These are phyloP conservation scores for Backusella australiensis DNA, from an alignment of 192 early-diverging fungal species.

Conservation along the genomic window DNA sequence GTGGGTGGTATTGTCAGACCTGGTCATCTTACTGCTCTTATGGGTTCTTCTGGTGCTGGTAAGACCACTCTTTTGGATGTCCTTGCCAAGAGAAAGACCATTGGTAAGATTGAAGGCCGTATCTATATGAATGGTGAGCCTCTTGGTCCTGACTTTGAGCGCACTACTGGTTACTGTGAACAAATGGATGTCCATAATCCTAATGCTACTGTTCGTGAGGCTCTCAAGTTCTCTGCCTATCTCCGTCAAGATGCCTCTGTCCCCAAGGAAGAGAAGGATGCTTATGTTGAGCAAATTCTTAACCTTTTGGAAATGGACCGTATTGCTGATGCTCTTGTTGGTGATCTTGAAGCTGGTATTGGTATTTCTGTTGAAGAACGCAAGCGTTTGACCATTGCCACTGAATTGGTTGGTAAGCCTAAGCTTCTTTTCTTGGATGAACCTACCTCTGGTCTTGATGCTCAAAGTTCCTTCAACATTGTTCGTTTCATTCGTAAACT, in stretches of 20 bases:
- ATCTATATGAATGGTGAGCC: constrained; percentile 56
- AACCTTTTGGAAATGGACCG: constrained; percentile 55
- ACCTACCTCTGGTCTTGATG: constrained; percentile 73
- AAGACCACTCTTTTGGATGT: constrained; percentile 78
- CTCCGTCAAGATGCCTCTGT: constrained; percentile 64
- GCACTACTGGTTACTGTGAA: constrained; percentile 76
- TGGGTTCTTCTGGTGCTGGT: constrained; percentile 93
- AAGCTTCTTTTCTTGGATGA: constrained; percentile 77
- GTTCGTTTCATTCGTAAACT: constrained; percentile 68
- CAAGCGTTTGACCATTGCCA: constrained; percentile 80
- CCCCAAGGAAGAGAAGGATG: constrained; percentile 47
- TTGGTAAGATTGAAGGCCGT: constrained; percentile 56
- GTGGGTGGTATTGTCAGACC: constrained; percentile 70
- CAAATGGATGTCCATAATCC: constrained; percentile 87
- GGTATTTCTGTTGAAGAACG: constrained; percentile 85
- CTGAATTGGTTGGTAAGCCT: constrained; percentile 77
- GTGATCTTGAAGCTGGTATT: constrained; percentile 44
- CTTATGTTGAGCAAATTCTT: constrained; percentile 50
- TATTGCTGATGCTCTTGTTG: constrained; percentile 59
- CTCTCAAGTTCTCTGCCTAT: constrained; percentile 77
- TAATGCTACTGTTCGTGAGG: constrained; percentile 89
- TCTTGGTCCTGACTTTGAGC: constrained; percentile 50
- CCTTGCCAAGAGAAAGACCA: constrained; percentile 75
- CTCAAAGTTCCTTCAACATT: constrained; percentile 77
- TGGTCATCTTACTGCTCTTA: constrained; percentile 85